phyloP scores from a whole-genome alignment of 2,329 filamentous ascomycete species.

The Akanthomyces dipterigenus region DNA sequence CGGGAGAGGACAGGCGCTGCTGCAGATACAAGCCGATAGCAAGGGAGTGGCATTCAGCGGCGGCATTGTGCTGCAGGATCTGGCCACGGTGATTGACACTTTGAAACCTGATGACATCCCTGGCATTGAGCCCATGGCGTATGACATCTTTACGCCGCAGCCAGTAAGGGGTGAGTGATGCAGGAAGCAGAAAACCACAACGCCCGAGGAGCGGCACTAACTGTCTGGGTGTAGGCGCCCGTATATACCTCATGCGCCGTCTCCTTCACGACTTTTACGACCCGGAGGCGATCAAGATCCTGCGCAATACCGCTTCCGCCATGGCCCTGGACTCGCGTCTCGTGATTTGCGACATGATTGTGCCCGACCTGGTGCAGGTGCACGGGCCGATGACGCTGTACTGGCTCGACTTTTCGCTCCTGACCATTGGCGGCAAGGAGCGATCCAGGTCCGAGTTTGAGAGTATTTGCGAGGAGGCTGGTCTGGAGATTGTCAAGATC shows the following conservation, averaged over 20 bases:
- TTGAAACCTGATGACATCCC: neutral
- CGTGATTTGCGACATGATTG: slow-evolving; percentile 27
- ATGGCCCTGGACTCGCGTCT: slow-evolving; percentile 19
- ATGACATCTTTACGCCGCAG: neutral
- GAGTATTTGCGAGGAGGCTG: no score
- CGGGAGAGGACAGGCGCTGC: slow-evolving; percentile 21
- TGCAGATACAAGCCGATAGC: neutral
- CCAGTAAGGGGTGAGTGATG: neutral
- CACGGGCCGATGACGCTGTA: slow-evolving; percentile 18
- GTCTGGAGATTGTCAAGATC: no score
- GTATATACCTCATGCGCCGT: slow-evolving; percentile 24
- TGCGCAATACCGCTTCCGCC: slow-evolving; percentile 7
- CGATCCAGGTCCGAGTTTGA: neutral
- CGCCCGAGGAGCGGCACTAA: no score
- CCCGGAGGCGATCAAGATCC: slow-evolving; percentile 9
- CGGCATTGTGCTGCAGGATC: neutral
- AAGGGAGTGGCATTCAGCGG: neutral
- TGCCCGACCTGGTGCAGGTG: slow-evolving; percentile 17
- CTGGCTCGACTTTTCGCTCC: slow-evolving; percentile 22
- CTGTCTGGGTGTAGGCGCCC: slow-evolving; percentile 16
- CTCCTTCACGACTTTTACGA: slow-evolving; percentile 25
- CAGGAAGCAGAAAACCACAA: no score
- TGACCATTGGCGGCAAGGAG: slow-evolving; percentile 23
- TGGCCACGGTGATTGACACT: neutral
- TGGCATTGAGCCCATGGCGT: neutral